phyloP scores from a whole-genome alignment of 1,284 basidiomycete genomes.

The Cutaneotrichosporon mucoides region DNA sequence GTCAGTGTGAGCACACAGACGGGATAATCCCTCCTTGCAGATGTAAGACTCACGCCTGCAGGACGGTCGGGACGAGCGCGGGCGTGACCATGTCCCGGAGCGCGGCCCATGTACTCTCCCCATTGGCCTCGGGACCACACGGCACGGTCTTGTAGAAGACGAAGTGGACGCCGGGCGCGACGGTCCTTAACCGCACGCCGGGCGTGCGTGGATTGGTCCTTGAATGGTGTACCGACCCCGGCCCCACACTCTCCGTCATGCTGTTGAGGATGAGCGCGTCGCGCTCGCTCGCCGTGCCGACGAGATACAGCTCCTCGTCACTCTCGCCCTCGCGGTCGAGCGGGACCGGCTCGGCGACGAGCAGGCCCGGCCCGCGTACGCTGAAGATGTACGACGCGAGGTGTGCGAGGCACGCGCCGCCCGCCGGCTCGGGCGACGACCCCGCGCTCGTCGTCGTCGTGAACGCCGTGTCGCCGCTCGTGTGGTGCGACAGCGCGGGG shows the following conservation, averaged over 20 bases:
- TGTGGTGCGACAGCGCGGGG: not conserved
- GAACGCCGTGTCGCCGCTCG: not conserved
- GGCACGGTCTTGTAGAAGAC: conserved; percentile 1
- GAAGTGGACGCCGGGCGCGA: conserved; percentile 1
- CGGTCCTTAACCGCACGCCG: not conserved
- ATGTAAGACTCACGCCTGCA: not conserved
- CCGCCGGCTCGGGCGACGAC: not conserved
- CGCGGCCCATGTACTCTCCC: not conserved
- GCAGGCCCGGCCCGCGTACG: not conserved
- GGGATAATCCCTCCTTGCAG: not conserved
- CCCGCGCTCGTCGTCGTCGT: not conserved
- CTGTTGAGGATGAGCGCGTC: conserved; percentile 2
- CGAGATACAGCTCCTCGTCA: conserved; percentile 60
- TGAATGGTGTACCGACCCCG: too few species aligned
- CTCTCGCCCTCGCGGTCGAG: conserved; percentile 81
- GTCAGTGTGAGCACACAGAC: not conserved
- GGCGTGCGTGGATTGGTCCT: not conserved
- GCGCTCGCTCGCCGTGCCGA: conserved; percentile 6
- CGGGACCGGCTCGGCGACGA: conserved; percentile 54
- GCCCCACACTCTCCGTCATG: not conserved
- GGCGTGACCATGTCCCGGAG: not conserved
- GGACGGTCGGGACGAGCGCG: not conserved
- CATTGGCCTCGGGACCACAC: not conserved
- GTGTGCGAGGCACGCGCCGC: not conserved
- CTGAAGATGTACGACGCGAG: not conserved